Conservation (phyloP, 2,329 filamentous ascomycete species). For the Diatrype stigma region DNA sequence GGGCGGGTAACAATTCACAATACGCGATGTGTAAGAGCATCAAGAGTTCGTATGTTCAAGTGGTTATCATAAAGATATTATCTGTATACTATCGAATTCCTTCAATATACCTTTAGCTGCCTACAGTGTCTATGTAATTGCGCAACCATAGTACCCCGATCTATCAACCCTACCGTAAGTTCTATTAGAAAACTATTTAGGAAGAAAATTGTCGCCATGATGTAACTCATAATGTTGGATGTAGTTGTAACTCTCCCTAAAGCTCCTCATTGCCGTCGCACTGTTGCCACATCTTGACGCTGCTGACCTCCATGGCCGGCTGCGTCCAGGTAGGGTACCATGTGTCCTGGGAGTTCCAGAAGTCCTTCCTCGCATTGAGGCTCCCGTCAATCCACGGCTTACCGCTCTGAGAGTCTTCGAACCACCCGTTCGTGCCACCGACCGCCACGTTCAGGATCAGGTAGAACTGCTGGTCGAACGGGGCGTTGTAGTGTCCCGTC, state of each 20-base stretch:
- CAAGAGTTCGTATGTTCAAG: too few species aligned
- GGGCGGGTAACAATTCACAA: too few species aligned
- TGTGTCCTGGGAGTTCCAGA: conserved; percentile 62
- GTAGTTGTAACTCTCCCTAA: conserved; percentile 21
- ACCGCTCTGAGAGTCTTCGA: conserved; percentile 62
- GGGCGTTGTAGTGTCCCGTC: conserved; percentile 58
- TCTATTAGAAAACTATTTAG: too few species aligned
- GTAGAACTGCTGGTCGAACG: conserved; percentile 74
- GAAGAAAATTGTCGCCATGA: too few species aligned
- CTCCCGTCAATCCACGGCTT: conserved; percentile 79
- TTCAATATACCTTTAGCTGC: too few species aligned
- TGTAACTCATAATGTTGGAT: background rate
- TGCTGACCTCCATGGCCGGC: conserved; percentile 64
- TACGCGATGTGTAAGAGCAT: too few species aligned
- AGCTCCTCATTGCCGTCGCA: conserved; percentile 57
- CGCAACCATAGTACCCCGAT: too few species aligned
- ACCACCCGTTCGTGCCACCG: conserved; percentile 79
- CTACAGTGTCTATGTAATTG: too few species aligned
- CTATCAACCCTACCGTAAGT: too few species aligned
- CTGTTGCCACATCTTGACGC: conserved; percentile 68
- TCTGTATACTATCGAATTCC: too few species aligned
- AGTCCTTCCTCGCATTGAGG: conserved; percentile 65
- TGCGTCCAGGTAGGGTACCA: conserved; percentile 72
- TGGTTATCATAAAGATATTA: too few species aligned
- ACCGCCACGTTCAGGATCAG: conserved; percentile 73